These are phyloP conservation scores for Pseudocercospora macadamiae DNA, from an alignment of 2,329 filamentous ascomycete genomes.

Conservation along the genomic window DNA sequence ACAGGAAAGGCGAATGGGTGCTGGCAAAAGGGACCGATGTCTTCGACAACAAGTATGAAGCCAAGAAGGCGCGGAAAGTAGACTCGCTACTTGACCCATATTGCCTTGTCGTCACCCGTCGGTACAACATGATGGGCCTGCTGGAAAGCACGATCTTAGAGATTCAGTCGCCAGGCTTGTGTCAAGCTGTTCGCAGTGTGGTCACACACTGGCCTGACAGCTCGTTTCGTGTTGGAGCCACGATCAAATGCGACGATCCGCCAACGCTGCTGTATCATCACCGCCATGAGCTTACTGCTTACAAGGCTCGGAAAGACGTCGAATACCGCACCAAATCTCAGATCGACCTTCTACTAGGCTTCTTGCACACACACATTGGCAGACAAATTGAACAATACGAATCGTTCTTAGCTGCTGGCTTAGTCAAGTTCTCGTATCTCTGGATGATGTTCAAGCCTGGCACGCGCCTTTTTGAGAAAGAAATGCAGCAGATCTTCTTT, in stretches of 20 bases:
- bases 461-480: conserved; percentile 30
- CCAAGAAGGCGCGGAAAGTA: conserved; percentile 4
- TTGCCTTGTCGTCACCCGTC: conserved; percentile 6
- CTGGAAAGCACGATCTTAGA: conserved; percentile 1
- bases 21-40: conserved; percentile 1
- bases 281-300: neutral
- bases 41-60: conserved; percentile 7
- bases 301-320: neutral
- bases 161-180: conserved; percentile 1
- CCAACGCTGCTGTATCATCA: conserved; percentile 5
- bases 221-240: conserved; percentile 4
- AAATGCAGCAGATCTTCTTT: conserved; percentile 8
- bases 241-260: conserved; percentile 11
- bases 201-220: conserved; percentile 7
- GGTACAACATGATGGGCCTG: neutral
- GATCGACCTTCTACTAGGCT: conserved; percentile 1
- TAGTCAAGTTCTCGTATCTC: conserved; percentile 32
- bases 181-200: neutral
- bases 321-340: neutral
- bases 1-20: conserved; percentile 8
- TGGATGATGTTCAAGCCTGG: conserved; percentile 50
- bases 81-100: conserved; percentile 8
- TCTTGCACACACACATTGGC: conserved; percentile 7
- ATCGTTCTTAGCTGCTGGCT: neutral
- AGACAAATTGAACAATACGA: conserved; percentile 6